Evolutionary conservation across 2,329 filamentous ascomycete species (phyloP), one percentile per base, ranked within the genome.

Genomic region (Beauveria scarabaeidicola): DNA sequence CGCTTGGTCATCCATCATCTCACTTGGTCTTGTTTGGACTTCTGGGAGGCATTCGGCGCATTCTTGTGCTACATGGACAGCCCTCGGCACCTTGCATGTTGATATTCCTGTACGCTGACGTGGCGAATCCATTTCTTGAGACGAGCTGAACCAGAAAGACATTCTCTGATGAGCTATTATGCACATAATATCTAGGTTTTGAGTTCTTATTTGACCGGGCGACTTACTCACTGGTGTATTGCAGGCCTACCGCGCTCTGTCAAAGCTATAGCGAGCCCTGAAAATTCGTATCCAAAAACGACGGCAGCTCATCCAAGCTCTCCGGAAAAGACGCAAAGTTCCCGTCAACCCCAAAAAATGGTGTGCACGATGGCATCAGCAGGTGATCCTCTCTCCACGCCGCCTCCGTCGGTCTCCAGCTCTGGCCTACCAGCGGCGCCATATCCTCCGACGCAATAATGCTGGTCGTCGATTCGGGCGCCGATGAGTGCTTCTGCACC

Each of bases 251-350:
- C 9, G 7, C 43, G 19, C 21, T 13, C 0, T 21, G 3, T 17
- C 43, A 46, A 13, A 6, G n/a, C 19, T 7, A 40, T 5, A 21
- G 11, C 3, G n/a, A 25, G n/a, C n/a, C 21, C 23, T 29, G 44
- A 5, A 58, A 58, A 19, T 36, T 58, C 1, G 17, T 52, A 15
- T 58, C 55, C 36, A 70, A 69, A 36, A 70, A 64, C 0, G 68
- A 68, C 6, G 70, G 71, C 60, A 74, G 73, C 56, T 74, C 70
- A 60, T 74, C 72, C 62, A 74, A 63, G 3, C 68, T 72, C 56
- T 73, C 72, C n/a, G 72, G 72, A 51, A 74, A 72, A 5, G 72
- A 72, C 3, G 71, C 71, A 53, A 74, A 71, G 44, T 67, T 71
- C 41, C 71, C 63, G 51, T 74, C 72, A 55, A 74, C 72, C 0